phyloP scores from a whole-genome alignment of 2,329 filamentous ascomycete genomes.

The Hysterium pulicare region DNA sequence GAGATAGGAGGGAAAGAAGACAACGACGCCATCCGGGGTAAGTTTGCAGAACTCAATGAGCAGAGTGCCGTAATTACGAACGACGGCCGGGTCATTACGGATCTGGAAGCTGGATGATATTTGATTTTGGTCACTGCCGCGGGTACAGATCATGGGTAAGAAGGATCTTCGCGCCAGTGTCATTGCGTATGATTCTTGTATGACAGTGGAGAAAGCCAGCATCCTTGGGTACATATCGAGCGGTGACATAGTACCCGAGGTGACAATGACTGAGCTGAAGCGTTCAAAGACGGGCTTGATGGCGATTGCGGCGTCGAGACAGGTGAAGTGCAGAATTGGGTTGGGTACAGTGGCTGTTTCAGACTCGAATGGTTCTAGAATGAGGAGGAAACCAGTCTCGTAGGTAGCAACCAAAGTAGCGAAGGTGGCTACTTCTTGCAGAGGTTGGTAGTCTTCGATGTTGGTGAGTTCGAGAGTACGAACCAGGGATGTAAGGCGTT shows the following conservation, averaged over 20 bases:
- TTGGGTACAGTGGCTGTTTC: conserved; percentile 95
- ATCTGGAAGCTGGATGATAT: conserved; percentile 94
- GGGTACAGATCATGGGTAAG: conserved; percentile 93
- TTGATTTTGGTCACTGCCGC: conserved; percentile 88
- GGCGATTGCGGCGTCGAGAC: conserved; percentile 93
- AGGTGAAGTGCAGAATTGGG: conserved; percentile 94
- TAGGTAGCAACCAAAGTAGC: conserved; percentile 95
- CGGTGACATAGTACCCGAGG: conserved; percentile 93
- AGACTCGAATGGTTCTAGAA: conserved; percentile 95
- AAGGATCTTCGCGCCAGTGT: conserved; percentile 93
- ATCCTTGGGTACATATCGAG: conserved; percentile 99
- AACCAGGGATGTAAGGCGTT: conserved; percentile 89
- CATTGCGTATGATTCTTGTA: conserved; percentile 97
- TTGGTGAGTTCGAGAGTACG: conserved; percentile 93
- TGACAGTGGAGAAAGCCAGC: conserved; percentile 86
- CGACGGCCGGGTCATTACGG: conserved; percentile 92
- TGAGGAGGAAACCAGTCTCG: conserved; percentile 91
- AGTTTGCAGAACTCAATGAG: conserved; percentile 94
- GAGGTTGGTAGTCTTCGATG: conserved; percentile 94
- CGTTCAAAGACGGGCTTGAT: conserved; percentile 97
- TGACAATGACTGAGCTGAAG: conserved; percentile 97
- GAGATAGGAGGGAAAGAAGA: conserved; percentile 97
- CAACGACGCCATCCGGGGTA: conserved; percentile 95
- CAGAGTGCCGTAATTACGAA: conserved; percentile 91
- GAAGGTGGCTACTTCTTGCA: conserved; percentile 97